Percentiles rank a stretch among this genome's conserved stretches.
Evolutionary conservation across 768 basidiomycete species (phyloP).

Genomic region (Podaxis rugospora): DNA sequence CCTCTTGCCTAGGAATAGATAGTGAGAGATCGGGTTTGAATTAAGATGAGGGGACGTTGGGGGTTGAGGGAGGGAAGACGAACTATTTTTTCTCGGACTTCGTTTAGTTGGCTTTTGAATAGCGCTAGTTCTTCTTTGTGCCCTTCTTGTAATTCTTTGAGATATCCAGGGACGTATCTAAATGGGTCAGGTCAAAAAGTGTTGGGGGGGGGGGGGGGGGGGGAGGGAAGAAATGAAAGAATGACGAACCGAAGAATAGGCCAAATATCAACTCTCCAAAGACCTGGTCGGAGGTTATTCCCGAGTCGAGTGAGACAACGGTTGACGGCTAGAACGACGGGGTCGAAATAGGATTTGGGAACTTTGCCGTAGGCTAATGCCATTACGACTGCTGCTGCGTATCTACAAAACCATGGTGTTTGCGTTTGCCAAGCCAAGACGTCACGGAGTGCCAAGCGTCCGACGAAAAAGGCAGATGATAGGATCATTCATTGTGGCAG

Average conservation of each 20-base stretch:
- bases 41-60: too few relatives aligned
- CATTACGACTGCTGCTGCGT: conserved; percentile 47
- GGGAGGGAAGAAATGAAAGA: too few relatives aligned
- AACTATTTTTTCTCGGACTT: conserved; percentile 44
- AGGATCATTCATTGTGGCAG: neutral
- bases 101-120: conserved; percentile 48
- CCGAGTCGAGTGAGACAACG: conserved; percentile 42
- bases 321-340: conserved; percentile 42
- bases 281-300: conserved; percentile 35
- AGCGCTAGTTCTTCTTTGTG: conserved; percentile 52
- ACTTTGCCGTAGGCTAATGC: conserved; percentile 45
- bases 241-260: conserved; percentile 30
- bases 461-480: neutral
- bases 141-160: conserved; percentile 50
- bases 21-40: too few relatives aligned
- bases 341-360: conserved; percentile 38
- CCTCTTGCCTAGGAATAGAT: conserved; percentile 18
- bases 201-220: too few relatives aligned
- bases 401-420: too few relatives aligned
- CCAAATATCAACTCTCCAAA: conserved; percentile 44
- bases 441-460: neutral
- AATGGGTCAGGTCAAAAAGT: too few relatives aligned
- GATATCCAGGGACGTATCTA: conserved; percentile 57
- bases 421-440: neutral
- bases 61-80: conserved; percentile 1